Percentiles rank a stretch among this genome's conserved stretches.
phyloP scores from a whole-genome alignment of 2,329 filamentous ascomycete species.

The Ploettnerulaceae sp. region DNA sequence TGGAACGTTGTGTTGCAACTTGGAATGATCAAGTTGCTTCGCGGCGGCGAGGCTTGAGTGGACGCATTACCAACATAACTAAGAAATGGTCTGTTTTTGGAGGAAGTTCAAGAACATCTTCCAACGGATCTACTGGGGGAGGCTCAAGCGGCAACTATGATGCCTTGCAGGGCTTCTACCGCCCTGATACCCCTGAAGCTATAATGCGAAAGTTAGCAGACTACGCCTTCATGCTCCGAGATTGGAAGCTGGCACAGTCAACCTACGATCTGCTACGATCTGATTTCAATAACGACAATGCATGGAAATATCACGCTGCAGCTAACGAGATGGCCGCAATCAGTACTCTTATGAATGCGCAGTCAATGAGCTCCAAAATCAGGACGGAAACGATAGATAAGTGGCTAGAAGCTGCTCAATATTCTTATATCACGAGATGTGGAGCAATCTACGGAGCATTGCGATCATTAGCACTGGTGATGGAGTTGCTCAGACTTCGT shows the following conservation, averaged over 20 bases:
- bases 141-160: constrained; percentile 69
- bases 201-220: constrained; percentile 91
- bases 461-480: constrained; percentile 67
- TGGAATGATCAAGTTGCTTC: constrained; percentile 99
- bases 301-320: constrained; percentile 91
- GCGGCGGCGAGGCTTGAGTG: constrained; percentile 78
- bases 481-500: constrained; percentile 78
- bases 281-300: constrained; percentile 93
- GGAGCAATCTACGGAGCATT: constrained; percentile 74
- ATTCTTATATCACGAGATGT: constrained; percentile 87
- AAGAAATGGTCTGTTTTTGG: constrained; percentile 87
- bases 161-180: constrained; percentile 70
- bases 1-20: constrained; percentile 84
- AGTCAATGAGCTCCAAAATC: constrained; percentile 66
- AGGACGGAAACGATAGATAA: constrained; percentile 78
- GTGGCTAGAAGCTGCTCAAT: constrained; percentile 84
- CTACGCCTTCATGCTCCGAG: constrained; percentile 93
- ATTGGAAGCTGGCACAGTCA: constrained; percentile 88
- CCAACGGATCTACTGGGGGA: constrained; percentile 38
- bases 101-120: constrained; percentile 38
- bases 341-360: constrained; percentile 72
- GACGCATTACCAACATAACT: constrained; percentile 90
- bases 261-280: constrained; percentile 86
- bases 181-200: constrained; percentile 78
- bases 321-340: constrained; percentile 93